Conservation (phyloP, 2,329 filamentous ascomycete species). For the Cladosporium sp. region DNA sequence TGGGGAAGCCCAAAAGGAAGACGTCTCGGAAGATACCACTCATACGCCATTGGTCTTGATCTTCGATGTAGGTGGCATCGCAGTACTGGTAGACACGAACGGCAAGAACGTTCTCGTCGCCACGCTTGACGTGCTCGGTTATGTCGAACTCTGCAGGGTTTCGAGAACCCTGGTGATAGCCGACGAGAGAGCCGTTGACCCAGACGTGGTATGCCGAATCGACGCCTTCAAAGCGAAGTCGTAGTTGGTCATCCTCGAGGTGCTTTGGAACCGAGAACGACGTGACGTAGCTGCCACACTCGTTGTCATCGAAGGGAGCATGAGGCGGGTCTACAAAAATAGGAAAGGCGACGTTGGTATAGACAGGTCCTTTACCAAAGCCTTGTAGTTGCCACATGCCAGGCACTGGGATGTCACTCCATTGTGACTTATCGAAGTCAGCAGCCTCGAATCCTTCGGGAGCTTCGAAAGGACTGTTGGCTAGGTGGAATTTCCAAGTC, state of each 20-base stretch:
- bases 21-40: slow-evolving; percentile 66
- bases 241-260: slow-evolving; percentile 54
- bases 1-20: slow-evolving; percentile 59
- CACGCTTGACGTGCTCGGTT: slow-evolving; percentile 50
- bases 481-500: slow-evolving; percentile 43
- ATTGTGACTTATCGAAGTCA: slow-evolving; percentile 42
- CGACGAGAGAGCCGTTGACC: slow-evolving; percentile 64
- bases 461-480: slow-evolving; percentile 39
- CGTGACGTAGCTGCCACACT: slow-evolving; percentile 63
- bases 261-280: slow-evolving; percentile 54
- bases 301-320: slow-evolving; percentile 60
- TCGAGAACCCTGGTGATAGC: slow-evolving; percentile 68
- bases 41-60: slow-evolving; percentile 40
- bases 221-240: slow-evolving; percentile 69
- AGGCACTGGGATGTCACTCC: slow-evolving; percentile 60
- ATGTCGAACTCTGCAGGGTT: slow-evolving; percentile 72
- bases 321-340: slow-evolving; percentile 64
- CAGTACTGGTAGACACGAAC: slow-evolving; percentile 72
- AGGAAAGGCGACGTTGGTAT: slow-evolving; percentile 55
- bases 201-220: slow-evolving; percentile 71
- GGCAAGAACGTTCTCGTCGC: slow-evolving; percentile 55
- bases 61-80: slow-evolving; percentile 69
- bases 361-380: slow-evolving; percentile 62
- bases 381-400: slow-evolving; percentile 69
- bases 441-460: slow-evolving; percentile 37